These are phyloP conservation scores for Aechmea fasciata DNA, from an alignment of 176 grass and related monocot species.

Conservation along the genomic window DNA sequence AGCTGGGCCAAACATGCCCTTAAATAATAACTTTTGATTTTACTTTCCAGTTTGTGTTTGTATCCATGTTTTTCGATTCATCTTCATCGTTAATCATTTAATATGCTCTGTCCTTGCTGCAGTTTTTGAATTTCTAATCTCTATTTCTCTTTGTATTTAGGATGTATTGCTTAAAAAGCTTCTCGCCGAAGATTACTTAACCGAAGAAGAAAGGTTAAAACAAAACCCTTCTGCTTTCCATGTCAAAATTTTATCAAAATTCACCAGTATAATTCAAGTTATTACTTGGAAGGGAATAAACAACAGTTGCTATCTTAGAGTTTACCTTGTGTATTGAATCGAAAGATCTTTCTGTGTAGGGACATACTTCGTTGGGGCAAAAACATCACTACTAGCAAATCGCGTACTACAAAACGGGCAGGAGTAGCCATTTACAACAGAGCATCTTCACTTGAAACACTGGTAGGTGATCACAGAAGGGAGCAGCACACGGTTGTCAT, in stretches of 20 bases:
- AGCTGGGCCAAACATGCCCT: no score
- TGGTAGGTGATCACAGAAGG: constrained; percentile 33
- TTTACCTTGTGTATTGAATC: not conserved
- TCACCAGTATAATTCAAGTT: constrained; percentile 2
- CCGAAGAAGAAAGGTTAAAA: constrained; percentile 86
- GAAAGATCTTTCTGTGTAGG: constrained; percentile 22
- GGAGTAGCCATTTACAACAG: constrained; percentile 78
- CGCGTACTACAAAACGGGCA: constrained; percentile 77
- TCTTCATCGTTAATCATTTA: no score
- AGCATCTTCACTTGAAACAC: constrained; percentile 90
- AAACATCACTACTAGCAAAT: constrained; percentile 90
- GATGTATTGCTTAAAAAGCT: constrained; percentile 92
- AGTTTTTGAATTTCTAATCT: not conserved
- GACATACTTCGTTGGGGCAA: constrained; percentile 94
- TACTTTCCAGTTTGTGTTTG: no score
- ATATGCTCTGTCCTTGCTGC: not conserved
- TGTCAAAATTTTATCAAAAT: not conserved
- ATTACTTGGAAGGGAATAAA: not conserved
- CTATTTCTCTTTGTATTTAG: constrained; percentile 32
- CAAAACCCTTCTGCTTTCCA: not conserved
- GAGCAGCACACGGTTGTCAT: not conserved
- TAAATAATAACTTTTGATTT: not conserved
- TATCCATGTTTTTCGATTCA: no score
- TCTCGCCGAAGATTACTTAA: constrained; percentile 78
- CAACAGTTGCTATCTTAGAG: no score